Evolutionary conservation across 2,329 filamentous ascomycete genomes (phyloP), one percentile per base, ranked within the genome.

Genomic region (Trichoderma breve): DNA sequence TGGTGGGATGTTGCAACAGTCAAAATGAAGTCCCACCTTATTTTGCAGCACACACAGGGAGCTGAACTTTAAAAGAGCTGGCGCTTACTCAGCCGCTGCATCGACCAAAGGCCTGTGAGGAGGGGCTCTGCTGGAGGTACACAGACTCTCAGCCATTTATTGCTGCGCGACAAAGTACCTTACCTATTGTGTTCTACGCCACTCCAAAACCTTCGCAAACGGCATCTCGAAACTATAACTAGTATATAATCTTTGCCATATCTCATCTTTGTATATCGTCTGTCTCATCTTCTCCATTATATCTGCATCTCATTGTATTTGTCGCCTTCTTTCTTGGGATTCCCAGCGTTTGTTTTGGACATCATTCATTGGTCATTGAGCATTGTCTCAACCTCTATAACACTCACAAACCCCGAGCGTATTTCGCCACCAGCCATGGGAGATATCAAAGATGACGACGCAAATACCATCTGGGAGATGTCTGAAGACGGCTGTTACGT

Each of bases 401-500:
- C 60, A 28, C 14, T 39, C 18, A 14, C 2, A 26, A 26, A 21
- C 4, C 9, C 43, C 43, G 43, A 51, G 43, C 9, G 1, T 12
- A 11, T 51, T 51, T 51, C 24, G 32, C 64, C 36, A 70, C 47
- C 32, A 66, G 39, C 57, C 32, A 77, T 75, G 76, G 61, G 69
- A 3, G 39, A 61, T 39, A 11, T 32, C 11, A 57, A 73, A 43
- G 57, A 70, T 36, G 69, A 78, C 18, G 75, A 79, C 24, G 71
- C 74, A 14, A 58, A 58, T 36, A 39, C 32, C 34, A 32, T 67
- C 18, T 82, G 81, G 79, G 83, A 87, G 73, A 73, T 86, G 24
- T 78, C 81, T 30, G 85, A 87, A 60, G 83, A 84, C 12, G 81
- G 80, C 61, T 90, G 91, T 79, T 89, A 90, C 79, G 91, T 94